Evolutionary conservation across 2,329 filamentous ascomycete species (phyloP), one percentile per base, ranked within the genome.

Genomic region (Neofusicoccum laricinum): DNA sequence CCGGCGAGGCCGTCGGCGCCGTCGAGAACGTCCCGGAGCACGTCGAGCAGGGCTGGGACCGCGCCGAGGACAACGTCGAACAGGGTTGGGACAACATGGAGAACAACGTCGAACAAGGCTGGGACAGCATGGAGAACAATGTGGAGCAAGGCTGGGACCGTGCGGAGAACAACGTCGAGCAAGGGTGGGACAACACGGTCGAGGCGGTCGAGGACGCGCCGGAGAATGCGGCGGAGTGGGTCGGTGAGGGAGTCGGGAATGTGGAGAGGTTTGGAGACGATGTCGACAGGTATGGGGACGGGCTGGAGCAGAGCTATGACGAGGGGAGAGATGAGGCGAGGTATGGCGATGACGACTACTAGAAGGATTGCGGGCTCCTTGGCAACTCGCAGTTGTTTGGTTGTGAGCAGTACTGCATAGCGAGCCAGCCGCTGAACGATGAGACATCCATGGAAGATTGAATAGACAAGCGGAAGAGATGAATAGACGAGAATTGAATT

Each of bases 171-270:
- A 75, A 73, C 61, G 61, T 62, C 58, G 65, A 66, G 59, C 53
- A 59, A 19, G 72, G 68, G 49, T 77, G 73, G 73, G 71, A 71
- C 63, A 68, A 75, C 36, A 68, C 68, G 0, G 72, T 73, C 12
- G 66, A 76, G 2, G 70, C 72, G 49, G 73, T 78, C 11, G 72
- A 75, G 63, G 68, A 77, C 45, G 63, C 72, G 45, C 76, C 76
- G 2, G 73, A 77, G 58, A 69, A 77, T 38, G 70, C 77, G n/a
- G 76, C 77, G 12, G 72, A 69, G 57, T 78, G 75, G 71, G 71
- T 71, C 8, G 80, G 80, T 2, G 71, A 77, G 32, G 74, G 76
- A 62, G 79, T 80, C 4, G 80, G 79, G 5, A 72, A 73, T 48
- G 78, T 81, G 4, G 79, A 82, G 70, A 65, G 73, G 38, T 65